A percentile compares a stretch with the other conserved stretches of the same genome.
These are phyloP conservation scores for Scutellaria minor DNA, from an alignment of 257 asterid genomes.

Conservation along the genomic window DNA sequence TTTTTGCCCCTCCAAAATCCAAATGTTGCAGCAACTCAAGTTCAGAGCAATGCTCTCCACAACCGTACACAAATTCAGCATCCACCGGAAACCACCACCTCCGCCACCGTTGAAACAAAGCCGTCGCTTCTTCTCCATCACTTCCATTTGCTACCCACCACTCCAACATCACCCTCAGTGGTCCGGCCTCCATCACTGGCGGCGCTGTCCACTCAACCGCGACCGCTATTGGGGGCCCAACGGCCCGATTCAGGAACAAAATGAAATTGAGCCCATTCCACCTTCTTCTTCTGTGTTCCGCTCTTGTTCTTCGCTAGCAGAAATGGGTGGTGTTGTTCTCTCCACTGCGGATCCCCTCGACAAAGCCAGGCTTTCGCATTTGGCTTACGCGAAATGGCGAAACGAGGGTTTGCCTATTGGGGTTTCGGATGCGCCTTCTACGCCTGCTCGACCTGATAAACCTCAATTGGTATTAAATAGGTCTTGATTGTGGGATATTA, in stretches of 20 bases:
- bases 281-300: conserved; percentile 22
- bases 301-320: conserved; percentile 72
- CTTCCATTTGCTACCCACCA: conserved; percentile 47
- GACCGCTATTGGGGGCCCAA: conserved; percentile 78
- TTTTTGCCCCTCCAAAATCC: neutral
- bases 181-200: conserved; percentile 87
- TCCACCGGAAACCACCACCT: conserved; percentile 22
- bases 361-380: conserved; percentile 81
- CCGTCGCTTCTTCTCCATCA: conserved; percentile 39
- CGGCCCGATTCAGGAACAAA: conserved; percentile 55
- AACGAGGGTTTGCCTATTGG: conserved; percentile 73
- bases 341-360: conserved; percentile 73
- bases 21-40: conserved; percentile 27
- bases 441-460: conserved; percentile 77
- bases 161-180: conserved; percentile 57
- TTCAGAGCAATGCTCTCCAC: conserved; percentile 39
- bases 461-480: conserved; percentile 67
- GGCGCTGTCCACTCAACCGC: conserved; percentile 66
- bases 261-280: conserved; percentile 14
- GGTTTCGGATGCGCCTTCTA: conserved; percentile 55
- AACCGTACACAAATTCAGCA: conserved; percentile 23
- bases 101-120: conserved; percentile 31
- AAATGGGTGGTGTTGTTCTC: conserved; percentile 79
- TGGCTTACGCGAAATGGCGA: conserved; percentile 72
- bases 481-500: neutral